A percentile compares a stretch with the other conserved stretches of the same genome.
These are phyloP conservation scores for Beta macrorhiza DNA, from an alignment of 179 eudicot species.

Conservation along the genomic window DNA sequence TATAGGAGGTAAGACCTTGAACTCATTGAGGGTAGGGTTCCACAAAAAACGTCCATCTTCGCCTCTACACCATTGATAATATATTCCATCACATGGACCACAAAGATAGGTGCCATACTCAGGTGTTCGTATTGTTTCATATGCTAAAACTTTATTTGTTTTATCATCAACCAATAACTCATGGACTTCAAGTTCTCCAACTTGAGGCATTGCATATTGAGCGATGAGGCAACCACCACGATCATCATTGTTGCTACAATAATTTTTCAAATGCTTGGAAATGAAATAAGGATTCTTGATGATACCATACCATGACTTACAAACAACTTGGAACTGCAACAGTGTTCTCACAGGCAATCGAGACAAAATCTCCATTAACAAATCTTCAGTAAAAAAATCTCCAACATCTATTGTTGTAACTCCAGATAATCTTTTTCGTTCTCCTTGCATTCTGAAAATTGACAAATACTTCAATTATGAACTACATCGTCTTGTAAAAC, in stretches of 20 bases:
- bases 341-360: slow-evolving; percentile 7
- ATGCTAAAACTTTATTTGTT: neutral
- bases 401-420: neutral
- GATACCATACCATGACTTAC: slow-evolving; percentile 19
- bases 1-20: neutral
- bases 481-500: no score
- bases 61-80: neutral
- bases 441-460: neutral
- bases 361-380: slow-evolving; percentile 19
- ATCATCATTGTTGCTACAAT: slow-evolving; percentile 1
- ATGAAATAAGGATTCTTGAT: slow-evolving; percentile 11
- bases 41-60: neutral
- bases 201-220: slow-evolving; percentile 2
- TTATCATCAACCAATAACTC: slow-evolving; percentile 18
- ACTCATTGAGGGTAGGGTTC: neutral
- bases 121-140: neutral
- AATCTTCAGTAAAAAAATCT: neutral
- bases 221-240: slow-evolving; percentile 15
- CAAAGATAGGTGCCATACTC: neutral
- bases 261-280: slow-evolving; percentile 19
- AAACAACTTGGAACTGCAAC: slow-evolving; percentile 4
- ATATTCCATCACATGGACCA: slow-evolving; percentile 23
- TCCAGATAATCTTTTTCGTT: neutral
- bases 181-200: neutral
- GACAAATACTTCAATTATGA: neutral